Evolutionary conservation across 2,329 filamentous ascomycete genomes (phyloP).

Genomic region (Fusarium nematophilum): DNA sequence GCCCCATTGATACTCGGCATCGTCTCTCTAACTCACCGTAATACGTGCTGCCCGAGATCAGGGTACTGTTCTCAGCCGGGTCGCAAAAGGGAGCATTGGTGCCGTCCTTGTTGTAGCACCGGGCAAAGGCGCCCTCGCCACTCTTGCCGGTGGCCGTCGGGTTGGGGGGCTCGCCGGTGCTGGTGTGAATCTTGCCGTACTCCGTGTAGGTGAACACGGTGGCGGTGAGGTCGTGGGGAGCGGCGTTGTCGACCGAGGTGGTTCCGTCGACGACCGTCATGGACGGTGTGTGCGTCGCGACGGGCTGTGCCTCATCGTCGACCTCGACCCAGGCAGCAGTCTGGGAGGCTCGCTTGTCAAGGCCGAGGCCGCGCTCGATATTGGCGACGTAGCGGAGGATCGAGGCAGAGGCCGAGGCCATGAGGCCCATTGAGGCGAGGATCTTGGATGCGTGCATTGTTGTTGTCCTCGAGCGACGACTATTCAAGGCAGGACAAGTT

Average conservation of each 20-base stretch:
- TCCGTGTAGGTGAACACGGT: slow-evolving; percentile 53
- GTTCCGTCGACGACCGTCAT: slow-evolving; percentile 59
- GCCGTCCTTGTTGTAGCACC: slow-evolving; percentile 62
- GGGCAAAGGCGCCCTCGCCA: slow-evolving; percentile 60
- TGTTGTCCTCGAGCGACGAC: slow-evolving; percentile 6
- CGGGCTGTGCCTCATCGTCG: slow-evolving; percentile 57
- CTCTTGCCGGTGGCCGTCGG: slow-evolving; percentile 56
- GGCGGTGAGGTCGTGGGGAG: slow-evolving; percentile 61
- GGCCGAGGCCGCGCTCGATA: slow-evolving; percentile 23
- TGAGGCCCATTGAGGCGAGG: slow-evolving; percentile 47
- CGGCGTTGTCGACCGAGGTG: slow-evolving; percentile 51
- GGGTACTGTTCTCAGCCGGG: slow-evolving; percentile 56
- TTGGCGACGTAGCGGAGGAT: slow-evolving; percentile 35
- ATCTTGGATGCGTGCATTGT: slow-evolving; percentile 49
- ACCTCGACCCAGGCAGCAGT: slow-evolving; percentile 65
- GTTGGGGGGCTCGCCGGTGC: slow-evolving; percentile 56
- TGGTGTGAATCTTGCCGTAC: slow-evolving; percentile 53
- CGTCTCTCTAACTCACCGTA: slow-evolving; percentile 56
- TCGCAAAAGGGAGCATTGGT: slow-evolving; percentile 63
- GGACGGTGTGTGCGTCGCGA: slow-evolving; percentile 61
- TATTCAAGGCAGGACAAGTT: slow-evolving; percentile 6
- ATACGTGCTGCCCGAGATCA: slow-evolving; percentile 61
- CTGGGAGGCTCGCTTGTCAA: slow-evolving; percentile 46
- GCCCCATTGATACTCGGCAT: too few relatives aligned
- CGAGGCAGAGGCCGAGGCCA: slow-evolving; percentile 40